These are phyloP conservation scores for Fusarium nelsonii DNA, from an alignment of 2,329 filamentous ascomycete species.

Conservation along the genomic window DNA sequence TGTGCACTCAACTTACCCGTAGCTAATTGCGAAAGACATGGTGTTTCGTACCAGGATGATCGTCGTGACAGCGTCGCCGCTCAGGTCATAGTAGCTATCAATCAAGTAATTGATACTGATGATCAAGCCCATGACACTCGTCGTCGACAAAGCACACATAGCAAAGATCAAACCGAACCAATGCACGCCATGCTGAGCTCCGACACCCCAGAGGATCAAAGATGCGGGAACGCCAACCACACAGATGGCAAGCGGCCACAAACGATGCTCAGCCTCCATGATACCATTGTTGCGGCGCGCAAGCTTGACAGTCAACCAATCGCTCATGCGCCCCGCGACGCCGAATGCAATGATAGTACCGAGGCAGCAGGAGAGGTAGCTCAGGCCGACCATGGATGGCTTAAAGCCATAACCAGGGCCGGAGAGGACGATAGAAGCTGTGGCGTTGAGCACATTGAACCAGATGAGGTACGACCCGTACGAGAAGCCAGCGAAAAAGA, in stretches of 20 bases:
- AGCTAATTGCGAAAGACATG: conserved; percentile 54
- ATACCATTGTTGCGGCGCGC: conserved; percentile 57
- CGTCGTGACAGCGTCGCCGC: conserved; percentile 55
- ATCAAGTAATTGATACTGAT: conserved; percentile 57
- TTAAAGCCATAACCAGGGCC: conserved; percentile 55
- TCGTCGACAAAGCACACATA: conserved; percentile 54
- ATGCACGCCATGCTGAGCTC: conserved; percentile 54
- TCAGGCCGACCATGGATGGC: conserved; percentile 55
- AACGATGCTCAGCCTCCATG: conserved; percentile 57
- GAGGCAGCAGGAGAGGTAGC: conserved; percentile 54
- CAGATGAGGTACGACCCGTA: conserved; percentile 59
- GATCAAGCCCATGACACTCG: conserved; percentile 53
- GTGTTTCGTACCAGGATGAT: conserved; percentile 57
- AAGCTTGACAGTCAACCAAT: conserved; percentile 55
- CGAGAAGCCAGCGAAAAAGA: conserved; percentile 58
- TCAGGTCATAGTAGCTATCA: conserved; percentile 57
- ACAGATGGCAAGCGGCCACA: conserved; percentile 56
- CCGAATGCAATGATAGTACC: conserved; percentile 50
- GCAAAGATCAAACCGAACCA: conserved; percentile 59
- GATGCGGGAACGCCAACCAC: conserved; percentile 48
- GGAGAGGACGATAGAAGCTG: conserved; percentile 56
- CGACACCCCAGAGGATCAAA: conserved; percentile 53
- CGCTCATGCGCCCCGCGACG: conserved; percentile 53
- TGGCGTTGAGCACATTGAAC: conserved; percentile 61
- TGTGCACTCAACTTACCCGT: conserved; percentile 37